Conservation (phyloP, 345 rosid species). For the Syzygium aromaticum region DNA sequence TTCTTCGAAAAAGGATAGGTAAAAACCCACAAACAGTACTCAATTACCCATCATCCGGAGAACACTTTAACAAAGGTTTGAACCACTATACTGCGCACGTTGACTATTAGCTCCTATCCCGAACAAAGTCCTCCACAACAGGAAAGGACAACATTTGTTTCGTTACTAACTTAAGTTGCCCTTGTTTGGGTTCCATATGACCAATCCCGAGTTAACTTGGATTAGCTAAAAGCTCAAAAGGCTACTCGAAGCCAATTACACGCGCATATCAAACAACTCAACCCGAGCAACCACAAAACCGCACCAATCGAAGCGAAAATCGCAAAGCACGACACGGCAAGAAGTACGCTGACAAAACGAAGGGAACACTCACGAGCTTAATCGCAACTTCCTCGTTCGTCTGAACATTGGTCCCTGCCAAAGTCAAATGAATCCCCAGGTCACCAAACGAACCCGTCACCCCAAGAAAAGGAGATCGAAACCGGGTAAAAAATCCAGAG, state of each 20-base stretch:
- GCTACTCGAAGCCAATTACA: neutral
- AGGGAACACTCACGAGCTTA: conserved; percentile 66
- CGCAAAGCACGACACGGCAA: neutral
- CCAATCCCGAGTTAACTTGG: neutral
- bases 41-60: neutral
- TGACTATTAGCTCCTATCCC: neutral
- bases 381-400: conserved; percentile 94
- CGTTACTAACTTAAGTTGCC: neutral
- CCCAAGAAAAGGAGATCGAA: neutral
- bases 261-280: neutral
- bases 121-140: neutral
- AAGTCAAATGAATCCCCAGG: neutral
- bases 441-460: neutral
- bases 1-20: neutral
- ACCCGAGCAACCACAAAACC: neutral
- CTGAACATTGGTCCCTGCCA: conserved; percentile 68
- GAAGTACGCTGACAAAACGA: neutral
- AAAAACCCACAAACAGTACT: neutral
- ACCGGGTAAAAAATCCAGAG: neutral
- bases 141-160: neutral
- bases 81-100: neutral
- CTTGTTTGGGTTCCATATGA: neutral
- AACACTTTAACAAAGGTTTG: neutral
- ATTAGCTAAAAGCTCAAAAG: neutral
- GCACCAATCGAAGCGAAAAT: neutral